Evolutionary conservation across 768 basidiomycete genomes (phyloP), one percentile per base, ranked within the genome.

Genomic region (Ramaria rubella): DNA sequence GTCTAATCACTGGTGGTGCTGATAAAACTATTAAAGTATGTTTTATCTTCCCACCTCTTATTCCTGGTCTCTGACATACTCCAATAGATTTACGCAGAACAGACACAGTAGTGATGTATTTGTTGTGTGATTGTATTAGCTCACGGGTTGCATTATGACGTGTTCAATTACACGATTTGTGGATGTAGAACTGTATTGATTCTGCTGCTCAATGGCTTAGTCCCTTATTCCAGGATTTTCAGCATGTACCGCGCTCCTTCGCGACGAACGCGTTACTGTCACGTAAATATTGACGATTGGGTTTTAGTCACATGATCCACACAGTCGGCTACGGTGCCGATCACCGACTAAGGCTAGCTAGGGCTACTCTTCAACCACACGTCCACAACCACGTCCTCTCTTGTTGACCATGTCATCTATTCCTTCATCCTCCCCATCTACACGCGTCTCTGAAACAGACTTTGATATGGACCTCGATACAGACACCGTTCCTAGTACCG

Each of bases 11-110:
- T 15, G 96, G 96, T 34, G 89, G 94, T 4, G 96, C 96, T 11
- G 96, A 98, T 75, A 99, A 98, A 79, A 97, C 95, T 9, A 95
- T 98, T 75, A 98, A 99, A 81, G 90, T 89, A 29, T 48, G 79
- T 67, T 17, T 26, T 44, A 33, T 23, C 33, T 24, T 17, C 43
- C 52, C 45, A n/a, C 51, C 45, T 59, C 46, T 43, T 46, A 24
- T 54, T 24, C 27, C 26, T 29, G 42, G 42, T 21, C 27, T 50
- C 14, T 9, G 24, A 21, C 36, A 44, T 27, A 34, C 52, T 45
- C 15, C n/a, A 19, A n/a, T 36, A 80, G 81, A 70, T 89, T 36
- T 89, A 89, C 62, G 84, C 87, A 21, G 87, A 90, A 67, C 86
- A 88, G 62, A 71, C 81, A 5, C 75, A 80, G 64, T 83, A 71